Percentiles rank a stretch among this genome's conserved stretches.
Conservation (phyloP, 495 filamentous ascomycete genomes). For the Cudoniella acicularis region DNA sequence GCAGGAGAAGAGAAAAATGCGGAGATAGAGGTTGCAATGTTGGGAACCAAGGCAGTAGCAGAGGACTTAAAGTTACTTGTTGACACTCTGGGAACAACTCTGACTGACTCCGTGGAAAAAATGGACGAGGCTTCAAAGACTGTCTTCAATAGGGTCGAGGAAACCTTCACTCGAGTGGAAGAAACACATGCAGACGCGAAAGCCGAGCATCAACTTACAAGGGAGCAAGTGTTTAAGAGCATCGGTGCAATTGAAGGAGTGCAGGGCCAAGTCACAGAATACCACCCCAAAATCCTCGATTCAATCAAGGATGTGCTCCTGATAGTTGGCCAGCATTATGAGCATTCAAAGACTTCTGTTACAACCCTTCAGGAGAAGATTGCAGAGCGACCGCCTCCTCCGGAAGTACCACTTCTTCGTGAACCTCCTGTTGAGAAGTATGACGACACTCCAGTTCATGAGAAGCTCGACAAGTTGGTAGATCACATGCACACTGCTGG, state of each 20-base stretch:
- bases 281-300: constrained; percentile 79
- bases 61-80: constrained; percentile 83
- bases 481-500: constrained; percentile 56
- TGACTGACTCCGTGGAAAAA: constrained; percentile 80
- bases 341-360: constrained; percentile 54
- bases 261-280: constrained; percentile 70
- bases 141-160: constrained; percentile 73
- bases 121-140: constrained; percentile 80
- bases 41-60: constrained; percentile 68
- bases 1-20: constrained; percentile 62
- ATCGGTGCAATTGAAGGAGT: constrained; percentile 69
- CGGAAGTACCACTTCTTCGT: constrained; percentile 29
- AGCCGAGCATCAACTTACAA: constrained; percentile 70
- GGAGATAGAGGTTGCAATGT: constrained; percentile 64
- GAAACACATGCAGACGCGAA: constrained; percentile 68
- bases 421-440: constrained; percentile 48
- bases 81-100: constrained; percentile 75
- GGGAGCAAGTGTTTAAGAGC: constrained; percentile 69
- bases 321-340: constrained; percentile 77
- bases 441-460: constrained; percentile 68
- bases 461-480: constrained; percentile 83
- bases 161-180: constrained; percentile 71
- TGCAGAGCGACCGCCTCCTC: constrained; percentile 27
- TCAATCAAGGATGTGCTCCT: constrained; percentile 78
- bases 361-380: constrained; percentile 50